These are phyloP conservation scores for Cytospora leucostoma DNA, from an alignment of 2,329 filamentous ascomycete species.

Conservation along the genomic window DNA sequence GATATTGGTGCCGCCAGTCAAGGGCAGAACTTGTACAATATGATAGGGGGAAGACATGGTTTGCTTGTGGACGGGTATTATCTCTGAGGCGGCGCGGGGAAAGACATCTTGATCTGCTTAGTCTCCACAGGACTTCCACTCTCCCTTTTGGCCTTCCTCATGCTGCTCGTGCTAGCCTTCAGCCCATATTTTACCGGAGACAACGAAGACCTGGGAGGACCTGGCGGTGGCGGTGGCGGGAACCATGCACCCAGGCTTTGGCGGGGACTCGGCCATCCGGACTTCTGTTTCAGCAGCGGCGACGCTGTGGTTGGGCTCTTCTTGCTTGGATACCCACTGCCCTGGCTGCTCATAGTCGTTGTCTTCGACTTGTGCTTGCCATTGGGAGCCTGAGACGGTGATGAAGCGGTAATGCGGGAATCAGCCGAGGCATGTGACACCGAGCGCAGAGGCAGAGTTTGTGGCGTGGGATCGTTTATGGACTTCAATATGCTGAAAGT, in stretches of 20 bases:
- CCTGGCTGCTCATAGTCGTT: conserved; percentile 27
- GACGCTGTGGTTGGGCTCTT: conserved; percentile 12
- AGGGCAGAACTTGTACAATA: no score
- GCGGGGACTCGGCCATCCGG: conserved; percentile 24
- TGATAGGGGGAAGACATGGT: no score
- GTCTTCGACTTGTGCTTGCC: neutral
- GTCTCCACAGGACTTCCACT: conserved; percentile 40
- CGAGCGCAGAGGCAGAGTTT: neutral
- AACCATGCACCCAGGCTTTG: conserved; percentile 15
- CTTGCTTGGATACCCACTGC: conserved; percentile 21
- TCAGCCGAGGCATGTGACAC: neutral
- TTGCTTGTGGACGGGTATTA: no score
- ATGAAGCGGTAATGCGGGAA: neutral
- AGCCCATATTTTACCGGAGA: conserved; percentile 10
- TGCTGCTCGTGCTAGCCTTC: neutral
- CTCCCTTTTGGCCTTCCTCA: conserved; percentile 25
- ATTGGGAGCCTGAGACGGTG: neutral
- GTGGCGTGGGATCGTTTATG: neutral
- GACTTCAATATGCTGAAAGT: conserved; percentile 9
- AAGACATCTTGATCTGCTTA: conserved; percentile 41
- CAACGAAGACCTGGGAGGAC: conserved; percentile 18
- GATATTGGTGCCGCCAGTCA: no score
- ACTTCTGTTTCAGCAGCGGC: conserved; percentile 22
- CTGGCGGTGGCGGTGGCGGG: conserved; percentile 28
- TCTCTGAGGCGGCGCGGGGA: conserved; percentile 44